phyloP scores from a whole-genome alignment of 306 rosid species.

The Inga leiocalycina region DNA sequence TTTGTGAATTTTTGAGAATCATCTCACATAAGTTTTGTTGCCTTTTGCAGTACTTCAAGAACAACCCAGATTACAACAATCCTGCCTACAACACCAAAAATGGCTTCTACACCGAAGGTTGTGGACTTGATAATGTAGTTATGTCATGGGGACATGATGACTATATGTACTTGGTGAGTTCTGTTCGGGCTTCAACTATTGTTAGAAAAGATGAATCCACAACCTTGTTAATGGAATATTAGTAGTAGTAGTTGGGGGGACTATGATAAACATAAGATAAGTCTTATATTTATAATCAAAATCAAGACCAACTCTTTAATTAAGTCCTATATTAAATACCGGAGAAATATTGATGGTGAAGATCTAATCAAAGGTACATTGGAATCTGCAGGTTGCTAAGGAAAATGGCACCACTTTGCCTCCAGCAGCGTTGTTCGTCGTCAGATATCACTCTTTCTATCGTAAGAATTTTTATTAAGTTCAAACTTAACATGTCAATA shows the following conservation, averaged over 20 bases:
- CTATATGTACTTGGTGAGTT: slow-evolving; percentile 65
- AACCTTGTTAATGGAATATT: no score
- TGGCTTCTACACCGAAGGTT: slow-evolving; percentile 53
- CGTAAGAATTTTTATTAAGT: slow-evolving; percentile 39
- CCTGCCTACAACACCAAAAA: slow-evolving; percentile 42
- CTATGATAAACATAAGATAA: no score
- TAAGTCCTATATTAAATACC: no score
- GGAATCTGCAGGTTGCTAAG: slow-evolving; percentile 54
- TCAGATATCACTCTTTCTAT: slow-evolving; percentile 65
- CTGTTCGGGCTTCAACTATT: neutral
- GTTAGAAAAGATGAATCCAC: no score
- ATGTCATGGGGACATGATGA: slow-evolving; percentile 82
- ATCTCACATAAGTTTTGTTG: neutral
- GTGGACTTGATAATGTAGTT: slow-evolving; percentile 59
- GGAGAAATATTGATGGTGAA: neutral
- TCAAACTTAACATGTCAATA: neutral
- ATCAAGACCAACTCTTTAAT: no score
- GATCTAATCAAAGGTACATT: neutral
- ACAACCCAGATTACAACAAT: slow-evolving; percentile 48
- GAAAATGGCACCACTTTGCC: slow-evolving; percentile 64
- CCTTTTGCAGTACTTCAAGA: slow-evolving; percentile 55
- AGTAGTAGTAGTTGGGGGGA: no score
- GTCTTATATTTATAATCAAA: no score
- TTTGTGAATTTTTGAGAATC: neutral
- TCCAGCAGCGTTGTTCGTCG: slow-evolving; percentile 55